Evolutionary conservation across 805 yeast species (phyloP), one percentile per base, ranked within the genome.

Genomic region (Wickerhamomyces tratensis): DNA sequence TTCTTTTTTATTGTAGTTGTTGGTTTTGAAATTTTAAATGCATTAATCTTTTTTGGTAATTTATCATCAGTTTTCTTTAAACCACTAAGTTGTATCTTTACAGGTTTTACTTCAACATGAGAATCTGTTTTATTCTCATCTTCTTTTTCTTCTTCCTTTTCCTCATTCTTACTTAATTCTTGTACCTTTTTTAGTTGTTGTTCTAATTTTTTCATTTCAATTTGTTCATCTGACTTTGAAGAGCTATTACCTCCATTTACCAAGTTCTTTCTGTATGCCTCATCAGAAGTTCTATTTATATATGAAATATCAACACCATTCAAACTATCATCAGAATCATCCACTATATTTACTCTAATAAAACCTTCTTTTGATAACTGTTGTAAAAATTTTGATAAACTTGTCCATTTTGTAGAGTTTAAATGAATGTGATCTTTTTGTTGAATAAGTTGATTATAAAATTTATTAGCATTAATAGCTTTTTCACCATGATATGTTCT

Each of bases 371-470:
- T 63, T 2, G 78, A 81, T 48, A 89, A 61, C 49, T 76, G 64
- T 45, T 74, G 71, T 20, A 86, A 70, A 55, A 91, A 86, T 36
- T 76, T 72, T 0, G 87, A 74, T 39, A 93, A 62, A 2, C 83
- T 74, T 4, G 71, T 59, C 86, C 94, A 93, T 45, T 70, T 70
- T 1, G 98, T 93, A 2, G 97, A 79, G 52, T 87, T 88, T 82
- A 93, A 77, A 60, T 91, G 98, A 10, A 88, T 67, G 60, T 93
- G 98, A 44, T 85, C 77, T 53, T 77, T 77, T 57, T 91, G 86
- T 46, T 74, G 72, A 44, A 93, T 91, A 55, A 82, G 82, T 57
- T 89, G 96, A 55, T 89, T 95, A 64, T 93, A 93, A 54, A 86
- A 87, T 55, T 78, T 74, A 63, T 93, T 93, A 4, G 88, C 91